phyloP scores from a whole-genome alignment of 257 asterid species.

The Ballota nigra region DNA sequence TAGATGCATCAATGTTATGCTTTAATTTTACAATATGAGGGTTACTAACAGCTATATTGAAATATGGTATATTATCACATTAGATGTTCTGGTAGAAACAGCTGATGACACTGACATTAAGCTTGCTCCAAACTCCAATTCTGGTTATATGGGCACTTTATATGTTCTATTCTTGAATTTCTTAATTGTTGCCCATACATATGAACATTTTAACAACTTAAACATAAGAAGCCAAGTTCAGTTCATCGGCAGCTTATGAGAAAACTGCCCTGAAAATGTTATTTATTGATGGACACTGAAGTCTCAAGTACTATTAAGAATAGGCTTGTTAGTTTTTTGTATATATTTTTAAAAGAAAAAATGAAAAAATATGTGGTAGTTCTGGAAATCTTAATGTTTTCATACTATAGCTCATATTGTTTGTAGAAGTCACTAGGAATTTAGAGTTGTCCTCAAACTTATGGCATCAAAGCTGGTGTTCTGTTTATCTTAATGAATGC shows the following conservation, averaged over 20 bases:
- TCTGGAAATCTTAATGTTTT: not conserved
- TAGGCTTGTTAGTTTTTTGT: not conserved
- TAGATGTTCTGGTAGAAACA: slow-evolving; percentile 1
- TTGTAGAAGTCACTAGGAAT: not conserved
- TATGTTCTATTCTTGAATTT: not conserved
- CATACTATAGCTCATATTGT: not conserved
- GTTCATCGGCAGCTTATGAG: not conserved
- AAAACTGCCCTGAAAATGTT: not conserved
- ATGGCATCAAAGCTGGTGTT: not conserved
- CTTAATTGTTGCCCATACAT: not conserved
- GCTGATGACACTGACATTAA: not conserved
- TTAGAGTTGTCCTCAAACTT: not conserved
- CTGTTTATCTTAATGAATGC: not conserved
- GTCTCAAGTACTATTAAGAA: not conserved
- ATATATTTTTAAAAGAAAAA: not conserved
- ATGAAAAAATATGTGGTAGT: not conserved
- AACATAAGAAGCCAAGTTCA: not conserved
- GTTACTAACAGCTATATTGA: not conserved
- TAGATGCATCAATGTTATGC: not conserved
- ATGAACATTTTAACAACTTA: not conserved
- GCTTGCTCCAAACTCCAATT: not conserved
- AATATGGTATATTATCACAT: not conserved
- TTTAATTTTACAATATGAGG: slow-evolving; percentile 11
- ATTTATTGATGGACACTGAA: slow-evolving; percentile 10
- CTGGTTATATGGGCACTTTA: not conserved